These are phyloP conservation scores for Diophrys sp. DNA, from an alignment of 73 alveolate genomes.

Conservation along the genomic window DNA sequence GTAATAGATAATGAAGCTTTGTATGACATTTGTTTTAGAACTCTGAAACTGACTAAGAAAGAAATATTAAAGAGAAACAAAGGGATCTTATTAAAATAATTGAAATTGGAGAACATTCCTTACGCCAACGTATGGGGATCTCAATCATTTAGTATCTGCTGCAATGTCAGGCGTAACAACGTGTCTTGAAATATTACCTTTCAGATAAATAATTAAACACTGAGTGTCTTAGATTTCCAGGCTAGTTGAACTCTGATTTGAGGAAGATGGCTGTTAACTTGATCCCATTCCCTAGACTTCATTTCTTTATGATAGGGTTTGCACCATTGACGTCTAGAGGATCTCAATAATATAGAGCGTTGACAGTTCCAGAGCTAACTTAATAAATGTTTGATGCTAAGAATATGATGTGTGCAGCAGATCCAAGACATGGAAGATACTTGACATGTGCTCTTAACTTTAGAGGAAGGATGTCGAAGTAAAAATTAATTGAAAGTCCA, in stretches of 20 bases:
- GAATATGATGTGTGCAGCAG: slow-evolving; percentile 99
- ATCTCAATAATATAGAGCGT: slow-evolving; percentile 97
- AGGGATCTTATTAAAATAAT: too few relatives aligned
- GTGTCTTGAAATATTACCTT: too few relatives aligned
- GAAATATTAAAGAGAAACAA: too few relatives aligned
- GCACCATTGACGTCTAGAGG: slow-evolving; percentile 99
- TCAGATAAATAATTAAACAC: too few relatives aligned
- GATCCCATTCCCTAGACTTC: slow-evolving; percentile 99
- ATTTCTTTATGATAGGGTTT: slow-evolving; percentile 99
- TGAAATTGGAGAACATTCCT: too few relatives aligned
- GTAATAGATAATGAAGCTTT: slow-evolving; percentile 98
- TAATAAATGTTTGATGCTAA: slow-evolving; percentile 98
- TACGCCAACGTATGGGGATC: slow-evolving; percentile 98
- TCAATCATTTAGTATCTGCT: slow-evolving; percentile 96
- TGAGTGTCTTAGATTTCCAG: slow-evolving; percentile 98
- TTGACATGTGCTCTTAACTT: slow-evolving; percentile 97
- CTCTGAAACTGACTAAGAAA: slow-evolving; percentile 94
- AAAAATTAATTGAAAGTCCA: too few relatives aligned
- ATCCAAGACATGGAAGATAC: slow-evolving; percentile 98
- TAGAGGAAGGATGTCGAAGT: slow-evolving; percentile 99
- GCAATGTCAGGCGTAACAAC: slow-evolving; percentile 97
- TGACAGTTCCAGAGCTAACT: slow-evolving; percentile 97
- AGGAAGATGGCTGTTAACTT: slow-evolving; percentile 97
- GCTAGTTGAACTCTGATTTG: slow-evolving; percentile 95
- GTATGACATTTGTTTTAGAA: slow-evolving; percentile 98